A percentile compares a stretch with the other conserved stretches of the same genome.
Conservation (phyloP, 192 early-diverging fungal genomes). For the Endogone sp. region DNA sequence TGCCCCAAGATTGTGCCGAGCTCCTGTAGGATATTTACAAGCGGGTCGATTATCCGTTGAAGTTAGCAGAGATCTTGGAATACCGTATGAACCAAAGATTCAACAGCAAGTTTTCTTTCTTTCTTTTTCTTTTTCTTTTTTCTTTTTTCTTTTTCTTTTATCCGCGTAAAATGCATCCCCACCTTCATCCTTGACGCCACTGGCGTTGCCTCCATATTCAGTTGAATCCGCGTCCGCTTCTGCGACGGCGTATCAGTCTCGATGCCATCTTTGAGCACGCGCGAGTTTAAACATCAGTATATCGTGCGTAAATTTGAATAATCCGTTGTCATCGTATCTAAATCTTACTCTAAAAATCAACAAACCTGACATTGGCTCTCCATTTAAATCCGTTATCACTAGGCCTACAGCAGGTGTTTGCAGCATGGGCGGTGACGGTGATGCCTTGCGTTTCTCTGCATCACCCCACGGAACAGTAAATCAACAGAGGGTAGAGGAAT, state of each 20-base stretch:
- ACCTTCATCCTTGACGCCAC: not conserved
- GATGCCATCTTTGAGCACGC: not conserved
- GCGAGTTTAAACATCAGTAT: not conserved
- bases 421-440: not conserved
- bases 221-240: not conserved
- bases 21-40: too few relatives aligned
- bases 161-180: not conserved
- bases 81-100: too few relatives aligned
- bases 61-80: too few relatives aligned
- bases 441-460: not conserved
- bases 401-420: not conserved
- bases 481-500: too few relatives aligned
- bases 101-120: too few relatives aligned
- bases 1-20: too few relatives aligned
- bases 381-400: not conserved
- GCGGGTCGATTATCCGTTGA: too few relatives aligned
- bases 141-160: too few relatives aligned
- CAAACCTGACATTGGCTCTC: not conserved
- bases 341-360: not conserved
- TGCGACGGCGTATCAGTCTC: not conserved
- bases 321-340: too few relatives aligned
- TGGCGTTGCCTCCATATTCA: not conserved
- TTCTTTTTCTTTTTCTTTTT: too few relatives aligned
- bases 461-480: not conserved
- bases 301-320: not conserved